Percentiles rank a stretch among this genome's conserved stretches.
These are phyloP conservation scores for Talaromyces sp. DNA, from an alignment of 2,329 filamentous ascomycete genomes.

Conservation along the genomic window DNA sequence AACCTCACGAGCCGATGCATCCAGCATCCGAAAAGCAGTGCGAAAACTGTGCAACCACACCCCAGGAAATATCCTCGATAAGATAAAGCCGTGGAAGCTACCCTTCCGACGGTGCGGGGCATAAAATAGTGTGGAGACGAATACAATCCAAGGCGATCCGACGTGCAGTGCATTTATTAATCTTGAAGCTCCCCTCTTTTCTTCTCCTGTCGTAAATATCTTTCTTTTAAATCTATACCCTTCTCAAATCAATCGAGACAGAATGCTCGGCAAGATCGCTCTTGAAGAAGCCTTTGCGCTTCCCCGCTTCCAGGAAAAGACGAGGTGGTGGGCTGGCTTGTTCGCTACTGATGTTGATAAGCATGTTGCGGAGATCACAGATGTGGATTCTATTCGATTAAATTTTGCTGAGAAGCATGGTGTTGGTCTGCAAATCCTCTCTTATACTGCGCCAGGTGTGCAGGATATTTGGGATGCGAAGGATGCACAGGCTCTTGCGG, in stretches of 20 bases:
- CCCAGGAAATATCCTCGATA: not conserved
- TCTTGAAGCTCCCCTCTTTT: not conserved
- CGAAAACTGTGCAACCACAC: not conserved
- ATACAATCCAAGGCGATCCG: not conserved
- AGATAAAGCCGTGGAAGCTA: not conserved
- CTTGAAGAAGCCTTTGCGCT: constrained; percentile 66
- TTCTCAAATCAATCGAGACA: not conserved
- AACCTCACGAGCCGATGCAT: constrained; percentile 4
- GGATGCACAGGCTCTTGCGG: constrained; percentile 48
- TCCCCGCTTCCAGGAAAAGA: constrained; percentile 61
- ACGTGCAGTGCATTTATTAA: not conserved
- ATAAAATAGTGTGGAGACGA: not conserved
- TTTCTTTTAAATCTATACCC: not conserved
- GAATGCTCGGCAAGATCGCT: constrained; percentile 63
- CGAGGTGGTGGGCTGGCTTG: constrained; percentile 62
- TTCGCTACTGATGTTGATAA: constrained; percentile 63
- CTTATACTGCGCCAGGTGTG: constrained; percentile 53
- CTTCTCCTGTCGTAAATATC: not conserved
- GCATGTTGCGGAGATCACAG: constrained; percentile 60
- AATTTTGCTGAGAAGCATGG: constrained; percentile 50
- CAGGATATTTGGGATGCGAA: constrained; percentile 51
- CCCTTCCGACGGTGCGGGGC: constrained; percentile 16
- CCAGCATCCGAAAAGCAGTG: constrained; percentile 1
- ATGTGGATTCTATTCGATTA: constrained; percentile 48
- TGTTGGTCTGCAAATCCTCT: constrained; percentile 53